Evolutionary conservation across 305 asterid species (phyloP).

Genomic region (Fraxinus baroniana): DNA sequence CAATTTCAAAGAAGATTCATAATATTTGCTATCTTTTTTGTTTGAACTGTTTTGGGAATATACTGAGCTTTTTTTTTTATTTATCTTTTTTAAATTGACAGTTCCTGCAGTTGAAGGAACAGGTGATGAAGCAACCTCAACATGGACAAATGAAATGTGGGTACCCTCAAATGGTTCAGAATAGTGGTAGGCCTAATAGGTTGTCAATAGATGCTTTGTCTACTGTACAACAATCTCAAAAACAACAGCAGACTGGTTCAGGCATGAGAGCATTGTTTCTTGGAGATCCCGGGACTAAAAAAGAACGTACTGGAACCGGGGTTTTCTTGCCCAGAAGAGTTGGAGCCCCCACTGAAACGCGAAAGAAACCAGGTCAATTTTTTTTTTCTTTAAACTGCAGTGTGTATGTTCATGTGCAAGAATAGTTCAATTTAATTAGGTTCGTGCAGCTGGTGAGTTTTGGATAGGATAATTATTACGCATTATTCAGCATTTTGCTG

Average conservation of each 20-base stretch:
- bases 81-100: constrained; percentile 1
- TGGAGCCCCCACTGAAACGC: constrained; percentile 40
- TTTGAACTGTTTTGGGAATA: background rate
- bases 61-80: background rate
- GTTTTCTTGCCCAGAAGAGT: constrained; percentile 71
- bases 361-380: constrained; percentile 53
- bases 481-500: background rate
- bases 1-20: background rate
- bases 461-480: background rate
- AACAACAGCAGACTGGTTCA: constrained; percentile 36
- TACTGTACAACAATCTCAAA: constrained; percentile 22
- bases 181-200: background rate
- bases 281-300: constrained; percentile 49
- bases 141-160: constrained; percentile 16
- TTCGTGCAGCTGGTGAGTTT: background rate
- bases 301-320: constrained; percentile 82
- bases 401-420: background rate
- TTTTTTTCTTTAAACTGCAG: background rate
- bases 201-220: constrained; percentile 22
- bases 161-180: constrained; percentile 18
- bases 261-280: constrained; percentile 65
- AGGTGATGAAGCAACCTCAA: constrained; percentile 32
- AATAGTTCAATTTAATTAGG: background rate
- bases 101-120: constrained; percentile 45
- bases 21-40: background rate